phyloP scores from a whole-genome alignment of 768 basidiomycete genomes.

The Serendipita sp. region DNA sequence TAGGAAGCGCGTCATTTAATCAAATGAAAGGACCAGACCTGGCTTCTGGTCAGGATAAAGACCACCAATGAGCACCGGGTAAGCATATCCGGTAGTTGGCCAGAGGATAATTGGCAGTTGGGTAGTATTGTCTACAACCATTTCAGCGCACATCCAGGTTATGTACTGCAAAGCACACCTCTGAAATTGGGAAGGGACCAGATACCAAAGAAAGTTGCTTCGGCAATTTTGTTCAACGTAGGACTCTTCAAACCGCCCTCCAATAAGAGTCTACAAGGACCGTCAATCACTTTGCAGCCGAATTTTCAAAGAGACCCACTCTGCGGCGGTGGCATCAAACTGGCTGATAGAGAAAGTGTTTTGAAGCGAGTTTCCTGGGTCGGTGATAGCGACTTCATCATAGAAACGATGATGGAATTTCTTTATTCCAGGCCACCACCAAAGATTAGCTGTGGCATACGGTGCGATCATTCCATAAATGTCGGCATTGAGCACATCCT shows the following conservation, averaged over 20 bases:
- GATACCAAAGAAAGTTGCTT: constrained; percentile 8
- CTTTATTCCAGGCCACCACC: constrained; percentile 10
- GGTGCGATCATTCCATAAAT: constrained; percentile 9
- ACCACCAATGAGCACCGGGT: constrained; percentile 10
- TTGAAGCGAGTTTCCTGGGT: constrained; percentile 8
- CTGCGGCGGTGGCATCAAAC: neutral
- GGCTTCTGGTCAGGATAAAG: constrained; percentile 10
- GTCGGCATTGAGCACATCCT: constrained; percentile 8
- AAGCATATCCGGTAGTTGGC: constrained; percentile 10
- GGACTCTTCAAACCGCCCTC: constrained; percentile 1
- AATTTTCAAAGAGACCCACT: neutral
- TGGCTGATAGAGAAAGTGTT: neutral
- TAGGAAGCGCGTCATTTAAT: neutral
- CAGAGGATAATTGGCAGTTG: constrained; percentile 7
- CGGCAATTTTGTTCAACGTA: constrained; percentile 5
- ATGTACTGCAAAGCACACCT: neutral
- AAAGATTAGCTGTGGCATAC: constrained; percentile 10
- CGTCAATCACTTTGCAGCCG: neutral
- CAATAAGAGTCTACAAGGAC: neutral
- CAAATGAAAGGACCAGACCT: neutral
- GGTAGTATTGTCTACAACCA: constrained; percentile 8
- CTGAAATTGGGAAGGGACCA: constrained; percentile 10
- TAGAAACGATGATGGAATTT: constrained; percentile 10
- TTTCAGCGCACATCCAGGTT: neutral
- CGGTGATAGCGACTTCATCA: constrained; percentile 6